Evolutionary conservation across 1,284 basidiomycete genomes (phyloP), one percentile per base, ranked within the genome.

Genomic region (Phlebopus sp.): DNA sequence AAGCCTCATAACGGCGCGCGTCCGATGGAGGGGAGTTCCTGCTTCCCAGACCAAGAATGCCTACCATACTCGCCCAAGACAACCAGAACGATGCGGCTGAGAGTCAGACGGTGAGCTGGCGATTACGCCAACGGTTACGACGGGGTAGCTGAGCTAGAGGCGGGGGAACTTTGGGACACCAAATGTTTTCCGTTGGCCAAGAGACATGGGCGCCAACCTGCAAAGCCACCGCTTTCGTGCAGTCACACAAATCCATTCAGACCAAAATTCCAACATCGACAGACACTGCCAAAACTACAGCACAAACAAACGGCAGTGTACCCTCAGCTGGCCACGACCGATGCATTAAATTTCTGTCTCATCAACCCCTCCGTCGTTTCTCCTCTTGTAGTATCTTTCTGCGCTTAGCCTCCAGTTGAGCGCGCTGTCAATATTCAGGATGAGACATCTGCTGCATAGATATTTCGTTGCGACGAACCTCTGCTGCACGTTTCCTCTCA

Each of bases 401-500:
- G 57, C 78, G 80, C 66, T 81, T 84, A 46, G 72, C 70, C 68
- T 84, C 79, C 59, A 91, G 69, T 45, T 72, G 77, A 47, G 77
- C 72, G 61, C 83, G 83, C 84, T 81, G 53, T 15, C 21, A 29
- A 54, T 34, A 23, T 23, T 23, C 3, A 6, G 18, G 5, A 31
- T 55, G 37, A 61, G 51, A 44, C 32, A 42, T 25, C 31, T 49
- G 37, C 27, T 21, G 17, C n/a, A 19, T 3, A 40, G 13, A 18
- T 30, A 27, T 19, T 32, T 46, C 25, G 42, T 18, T 14, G 38
- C 46, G 25, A 71, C 84, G 60, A 64, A 94, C 92, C 85, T 97
- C 93, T 30, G 80, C 76, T 21, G 78, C 75, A 53, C 85, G 84
- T 70, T 90, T 92, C 64, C 81, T 80, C 66, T 95, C 81, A 53